These are phyloP conservation scores for Saccharomyces pastorianus DNA, from an alignment of 1,139 yeast genomes.

Conservation along the genomic window DNA sequence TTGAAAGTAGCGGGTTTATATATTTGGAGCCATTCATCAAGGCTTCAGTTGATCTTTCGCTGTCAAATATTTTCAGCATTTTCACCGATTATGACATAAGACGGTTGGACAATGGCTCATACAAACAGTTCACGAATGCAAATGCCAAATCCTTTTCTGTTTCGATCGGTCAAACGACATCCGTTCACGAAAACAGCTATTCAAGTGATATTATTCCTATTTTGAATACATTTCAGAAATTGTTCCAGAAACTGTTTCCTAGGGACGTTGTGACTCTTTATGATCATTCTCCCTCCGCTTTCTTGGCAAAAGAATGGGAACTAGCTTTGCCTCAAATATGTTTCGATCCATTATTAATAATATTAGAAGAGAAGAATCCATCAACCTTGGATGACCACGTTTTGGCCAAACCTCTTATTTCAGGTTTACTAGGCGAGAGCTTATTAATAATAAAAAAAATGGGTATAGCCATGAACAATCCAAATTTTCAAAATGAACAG, in stretches of 20 bases:
- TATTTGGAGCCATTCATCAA: slow-evolving; percentile 60
- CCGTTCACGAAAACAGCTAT: background rate
- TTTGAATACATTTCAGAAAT: slow-evolving; percentile 18
- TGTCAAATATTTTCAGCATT: slow-evolving; percentile 45
- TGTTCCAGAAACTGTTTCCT: slow-evolving; percentile 24
- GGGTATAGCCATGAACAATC: slow-evolving; percentile 44
- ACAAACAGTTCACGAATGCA: slow-evolving; percentile 24
- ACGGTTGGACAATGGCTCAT: slow-evolving; percentile 30
- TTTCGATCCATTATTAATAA: slow-evolving; percentile 62
- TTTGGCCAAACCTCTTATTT: slow-evolving; percentile 71
- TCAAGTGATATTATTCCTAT: background rate
- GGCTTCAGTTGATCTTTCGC: slow-evolving; percentile 25
- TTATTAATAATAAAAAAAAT: slow-evolving; percentile 64
- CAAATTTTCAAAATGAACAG: slow-evolving; percentile 38
- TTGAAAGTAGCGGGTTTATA: slow-evolving; percentile 64
- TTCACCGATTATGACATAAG: slow-evolving; percentile 60
- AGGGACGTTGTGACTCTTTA: slow-evolving; percentile 33
- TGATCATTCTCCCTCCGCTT: slow-evolving; percentile 44
- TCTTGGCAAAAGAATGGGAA: slow-evolving; percentile 74
- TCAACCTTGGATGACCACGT: slow-evolving; percentile 51
- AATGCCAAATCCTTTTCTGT: background rate
- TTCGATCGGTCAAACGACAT: slow-evolving; percentile 1
- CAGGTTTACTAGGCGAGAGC: slow-evolving; percentile 69
- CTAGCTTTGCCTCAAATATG: slow-evolving; percentile 71
- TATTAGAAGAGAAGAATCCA: slow-evolving; percentile 65